Base-by-base conservation (phyloP, 1,139 yeast genomes). In the Debaryomyces coudertii region DNA sequence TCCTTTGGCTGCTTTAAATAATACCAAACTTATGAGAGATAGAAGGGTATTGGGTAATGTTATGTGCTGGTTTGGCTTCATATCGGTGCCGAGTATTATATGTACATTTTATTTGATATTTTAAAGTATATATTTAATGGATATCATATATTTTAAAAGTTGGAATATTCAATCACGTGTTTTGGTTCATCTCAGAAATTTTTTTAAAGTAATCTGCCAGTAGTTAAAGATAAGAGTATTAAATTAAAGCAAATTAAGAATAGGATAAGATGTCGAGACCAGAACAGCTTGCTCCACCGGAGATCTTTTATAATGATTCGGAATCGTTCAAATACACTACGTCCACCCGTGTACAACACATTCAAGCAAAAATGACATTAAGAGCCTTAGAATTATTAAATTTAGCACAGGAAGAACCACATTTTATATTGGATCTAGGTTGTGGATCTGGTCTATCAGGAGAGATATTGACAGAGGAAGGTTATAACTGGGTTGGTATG, bases 381-480 rank as follows among this genome's bases (percentile, higher is more conserved):
- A 78, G 99, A 57, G 96, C 99, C 0, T 72, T 93, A 46, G 99
- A 93, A 57, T 75, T 95, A 35, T 71, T 93, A 49, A 89, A 90
- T 63, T 69, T 93, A 42, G 73, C 71, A 42, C 79, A 82, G 12
- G 80, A 82, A 1, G 69, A 75, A 34, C 87, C 90, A 45, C 87
- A 85, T 50, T 86, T 85, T 57, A 65, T 93, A 9, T 79, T 93
- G 25, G 99, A 93, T 76, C 78, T 93, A 39, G 99, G 99, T 12
- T 92, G 99, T 73, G 99, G 99, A 7, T 90, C 97, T 0, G 99
- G 99, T 0, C 77, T 93, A 28, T 86, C 95, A 29, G 99, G 99
- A 2, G 98, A 93, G 63, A 93, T 93, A 23, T 71, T 93, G 44
- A 83, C 95, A 0, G 96, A 93, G 62, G 98, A 93, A 65, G 96